These are phyloP conservation scores for Neonectria hederae DNA, from an alignment of 2,329 filamentous ascomycete genomes.

Conservation along the genomic window DNA sequence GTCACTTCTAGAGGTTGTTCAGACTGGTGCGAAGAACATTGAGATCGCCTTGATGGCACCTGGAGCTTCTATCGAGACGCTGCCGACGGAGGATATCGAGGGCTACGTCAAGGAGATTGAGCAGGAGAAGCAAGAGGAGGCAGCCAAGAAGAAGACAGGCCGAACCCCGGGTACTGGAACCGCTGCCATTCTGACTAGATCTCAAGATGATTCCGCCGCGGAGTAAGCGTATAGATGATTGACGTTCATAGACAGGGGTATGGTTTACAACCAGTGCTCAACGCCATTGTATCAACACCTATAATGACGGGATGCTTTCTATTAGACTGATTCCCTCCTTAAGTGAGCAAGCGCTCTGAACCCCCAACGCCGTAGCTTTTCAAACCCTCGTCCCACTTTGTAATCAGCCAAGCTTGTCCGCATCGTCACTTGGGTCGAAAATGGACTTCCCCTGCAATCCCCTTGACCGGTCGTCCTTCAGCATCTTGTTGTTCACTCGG, in stretches of 20 bases:
- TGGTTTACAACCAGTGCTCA: constrained; percentile 39
- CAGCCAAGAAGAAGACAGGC: constrained; percentile 93
- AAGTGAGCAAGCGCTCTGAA: constrained; percentile 38
- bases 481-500: constrained; percentile 86
- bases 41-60: constrained; percentile 99
- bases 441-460: constrained; percentile 65
- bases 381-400: constrained; percentile 5
- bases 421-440: constrained; percentile 79
- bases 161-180: constrained; percentile 74
- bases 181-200: constrained; percentile 78
- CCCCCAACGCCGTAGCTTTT: constrained; percentile 45
- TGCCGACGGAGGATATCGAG: constrained; percentile 96
- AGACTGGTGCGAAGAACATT: constrained; percentile 99
- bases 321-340: constrained; percentile 26
- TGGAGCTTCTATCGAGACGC: constrained; percentile 89
- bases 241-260: constrained; percentile 41
- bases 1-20: constrained; percentile 95
- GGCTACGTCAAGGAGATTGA: constrained; percentile 98
- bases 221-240: constrained; percentile 43
- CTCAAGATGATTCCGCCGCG: constrained; percentile 53
- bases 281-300: constrained; percentile 52
- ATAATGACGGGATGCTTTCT: constrained; percentile 44
- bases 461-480: constrained; percentile 88
- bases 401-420: constrained; percentile 77
- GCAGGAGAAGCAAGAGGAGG: constrained; percentile 99